A percentile compares a stretch with the other conserved stretches of the same genome.
Conservation (phyloP, 495 filamentous ascomycete genomes). For the Aspergillus carlsbadensis region DNA sequence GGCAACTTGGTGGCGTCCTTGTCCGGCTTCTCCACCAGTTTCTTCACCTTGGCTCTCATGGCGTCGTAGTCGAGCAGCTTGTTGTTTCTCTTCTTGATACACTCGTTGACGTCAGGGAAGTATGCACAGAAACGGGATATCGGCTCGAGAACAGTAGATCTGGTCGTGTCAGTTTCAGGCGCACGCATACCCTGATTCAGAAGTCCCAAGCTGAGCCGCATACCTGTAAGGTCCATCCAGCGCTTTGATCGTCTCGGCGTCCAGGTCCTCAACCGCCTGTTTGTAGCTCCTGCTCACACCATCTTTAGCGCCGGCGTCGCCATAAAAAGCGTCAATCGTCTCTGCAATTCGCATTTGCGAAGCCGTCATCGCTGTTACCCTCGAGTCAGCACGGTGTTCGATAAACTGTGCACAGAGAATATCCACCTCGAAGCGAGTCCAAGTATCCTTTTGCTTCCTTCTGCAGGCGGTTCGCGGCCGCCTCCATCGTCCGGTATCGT, state of each 20-base stretch:
- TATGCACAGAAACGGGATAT: conserved; percentile 96
- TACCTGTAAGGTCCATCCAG: conserved; percentile 95
- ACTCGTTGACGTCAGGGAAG: conserved; percentile 98
- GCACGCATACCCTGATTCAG: not conserved
- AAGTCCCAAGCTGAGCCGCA: not conserved
- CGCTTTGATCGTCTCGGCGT: conserved; percentile 97
- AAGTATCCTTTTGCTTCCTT: conserved; percentile 98
- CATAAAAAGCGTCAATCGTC: conserved; percentile 99
- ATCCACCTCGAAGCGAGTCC: conserved; percentile 84
- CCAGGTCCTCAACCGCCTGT: conserved; percentile 94
- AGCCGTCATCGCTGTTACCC: conserved; percentile 85
- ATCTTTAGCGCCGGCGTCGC: conserved; percentile 89
- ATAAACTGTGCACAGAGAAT: not conserved
- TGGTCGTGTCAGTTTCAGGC: conserved; percentile 23
- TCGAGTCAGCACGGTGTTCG: conserved; percentile 9
- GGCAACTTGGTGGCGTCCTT: conserved; percentile 96
- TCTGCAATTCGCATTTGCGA: conserved; percentile 99
- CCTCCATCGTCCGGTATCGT: conserved; percentile 95
- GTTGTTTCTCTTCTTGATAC: conserved; percentile 97
- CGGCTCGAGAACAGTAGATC: conserved; percentile 90
- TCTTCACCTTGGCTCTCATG: conserved; percentile 93
- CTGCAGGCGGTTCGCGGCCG: conserved; percentile 84
- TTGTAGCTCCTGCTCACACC: conserved; percentile 96
- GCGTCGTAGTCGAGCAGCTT: conserved; percentile 98
- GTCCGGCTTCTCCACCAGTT: conserved; percentile 95